Base-by-base conservation (phyloP, 2,329 filamentous ascomycete species). In the Acrocalymma vagum region DNA sequence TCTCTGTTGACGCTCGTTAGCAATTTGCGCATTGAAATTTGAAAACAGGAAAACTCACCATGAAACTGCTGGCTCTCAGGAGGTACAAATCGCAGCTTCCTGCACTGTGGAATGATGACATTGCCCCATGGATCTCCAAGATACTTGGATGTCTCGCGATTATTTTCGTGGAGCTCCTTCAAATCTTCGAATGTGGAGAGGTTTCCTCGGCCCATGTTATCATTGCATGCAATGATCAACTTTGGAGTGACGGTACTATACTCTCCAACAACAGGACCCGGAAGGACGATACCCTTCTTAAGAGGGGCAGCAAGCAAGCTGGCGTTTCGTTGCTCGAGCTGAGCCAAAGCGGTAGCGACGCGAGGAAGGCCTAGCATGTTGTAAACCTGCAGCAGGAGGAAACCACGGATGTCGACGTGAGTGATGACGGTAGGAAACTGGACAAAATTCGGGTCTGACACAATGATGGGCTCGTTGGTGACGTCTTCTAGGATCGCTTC, bases 201-300 rank as follows among this genome's bases (percentile, higher is more conserved):
- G n/a, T 41, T 25, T 20, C 35, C 42, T 14, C 38, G 22, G 8
- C 38, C 38, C 13, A 48, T 28, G 23, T 33, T 29, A 17, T 55
- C 49, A 24, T 45, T 46, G 29, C 45, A 52, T 4, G 45, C 39
- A 9, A 50, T 46, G 9, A 52, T n/a, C 9, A 37, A 18, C 18
- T 34, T 42, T 4, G 41, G 35, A 7, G 39, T 13, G 11, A 28
- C 15, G 11, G 20, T 11, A 3, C 26, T 24, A 14, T 27, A 29
- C 2, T 11, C 27, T 11, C 22, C 18, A 9, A 10, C 23, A 22
- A 25, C 48, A 13, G 32, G 39, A 41, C 23, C 41, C 20, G 7
- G 35, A 18, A 3, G n/a, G 13, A 35, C 11, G 10, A 34, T n/a
- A 2, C 45, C 45, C 11, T 38, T 41, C 2, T n/a, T 6, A 3